These are phyloP conservation scores for Penium margaritaceum DNA, from an alignment of 139 green algal genomes.

Conservation along the genomic window DNA sequence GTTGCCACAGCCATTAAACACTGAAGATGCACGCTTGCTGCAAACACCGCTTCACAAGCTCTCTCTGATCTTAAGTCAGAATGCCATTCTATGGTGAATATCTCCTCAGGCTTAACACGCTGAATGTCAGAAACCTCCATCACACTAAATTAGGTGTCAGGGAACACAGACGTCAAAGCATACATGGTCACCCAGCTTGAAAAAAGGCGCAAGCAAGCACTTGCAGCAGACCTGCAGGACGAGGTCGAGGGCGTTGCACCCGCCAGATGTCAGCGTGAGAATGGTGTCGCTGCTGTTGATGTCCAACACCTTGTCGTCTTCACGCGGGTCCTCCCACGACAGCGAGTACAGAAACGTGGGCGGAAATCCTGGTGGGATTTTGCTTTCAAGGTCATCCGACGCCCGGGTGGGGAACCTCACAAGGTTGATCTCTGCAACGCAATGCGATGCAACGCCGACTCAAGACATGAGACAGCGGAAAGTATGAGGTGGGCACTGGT, in stretches of 20 bases:
- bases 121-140: no score
- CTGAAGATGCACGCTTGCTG: no score
- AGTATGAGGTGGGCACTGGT: no score
- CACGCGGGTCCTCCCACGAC: conserved; percentile 94
- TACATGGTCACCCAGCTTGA: no score
- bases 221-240: conserved; percentile 63
- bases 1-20: no score
- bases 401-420: conserved; percentile 27
- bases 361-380: conserved; percentile 63
- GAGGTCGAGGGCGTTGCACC: conserved; percentile 95
- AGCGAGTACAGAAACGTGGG: conserved; percentile 97
- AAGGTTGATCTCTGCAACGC: neutral
- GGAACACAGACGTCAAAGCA: no score
- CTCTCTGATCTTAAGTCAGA: neutral
- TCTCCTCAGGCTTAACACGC: no score
- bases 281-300: conserved; percentile 75
- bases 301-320: conserved; percentile 65
- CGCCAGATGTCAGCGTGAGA: conserved; percentile 91
- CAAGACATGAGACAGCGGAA: no score
- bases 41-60: neutral
- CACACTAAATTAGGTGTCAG: no score
- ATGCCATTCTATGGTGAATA: neutral
- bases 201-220: no score
- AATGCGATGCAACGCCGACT: no score
- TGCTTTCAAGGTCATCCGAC: conserved; percentile 42